Evolutionary conservation across 2,329 filamentous ascomycete genomes (phyloP), one percentile per base, ranked within the genome.

Genomic region (Penicillium janthinellum): DNA sequence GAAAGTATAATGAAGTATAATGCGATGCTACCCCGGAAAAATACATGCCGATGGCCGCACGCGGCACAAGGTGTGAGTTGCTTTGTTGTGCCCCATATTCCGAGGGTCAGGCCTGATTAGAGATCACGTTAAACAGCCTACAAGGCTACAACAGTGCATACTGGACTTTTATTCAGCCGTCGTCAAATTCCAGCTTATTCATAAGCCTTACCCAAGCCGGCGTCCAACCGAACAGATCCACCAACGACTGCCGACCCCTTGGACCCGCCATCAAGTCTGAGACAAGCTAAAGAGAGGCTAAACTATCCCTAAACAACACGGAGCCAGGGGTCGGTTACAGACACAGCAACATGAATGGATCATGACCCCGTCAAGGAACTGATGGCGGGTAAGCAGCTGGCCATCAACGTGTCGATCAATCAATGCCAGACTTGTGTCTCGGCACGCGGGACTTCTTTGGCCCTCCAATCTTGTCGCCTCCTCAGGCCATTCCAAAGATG

Each of bases 341-440:
- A 49, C 15, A 49, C 11, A 35, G 10, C 31, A 22, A 49, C 31
- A 15, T 35, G 49, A 52, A 28, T 38, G 49, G 35, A 39, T n/a
- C 20, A 28, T 37, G 44, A 15, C 35, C 39, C 44, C n/a, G 4
- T 34, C 39, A 28, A 14, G 35, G 35, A 49, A 34, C 11, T 20
- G 17, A 17, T 20, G 20, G n/a, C 20, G 39, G 34, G 54, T 59
- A 54, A 57, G 50, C 54, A 35, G 20, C 35, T 8, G 25, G 39
- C 37, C 25, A 54, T 51, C 42, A 42, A 35, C 12, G 15, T 11
- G 62, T 54, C 57, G 54, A 64, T 63, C 62, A 57, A 57, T 63
- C 35, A 60, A 60, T 38, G 10, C 34, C 57, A 60, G 22, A 60
- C 60, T 10, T 2, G 31, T n/a, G 28, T n/a, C 25, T 31, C 7